These are phyloP conservation scores for Mortierella alpina DNA, from an alignment of 192 early-diverging fungal genomes.

Conservation along the genomic window DNA sequence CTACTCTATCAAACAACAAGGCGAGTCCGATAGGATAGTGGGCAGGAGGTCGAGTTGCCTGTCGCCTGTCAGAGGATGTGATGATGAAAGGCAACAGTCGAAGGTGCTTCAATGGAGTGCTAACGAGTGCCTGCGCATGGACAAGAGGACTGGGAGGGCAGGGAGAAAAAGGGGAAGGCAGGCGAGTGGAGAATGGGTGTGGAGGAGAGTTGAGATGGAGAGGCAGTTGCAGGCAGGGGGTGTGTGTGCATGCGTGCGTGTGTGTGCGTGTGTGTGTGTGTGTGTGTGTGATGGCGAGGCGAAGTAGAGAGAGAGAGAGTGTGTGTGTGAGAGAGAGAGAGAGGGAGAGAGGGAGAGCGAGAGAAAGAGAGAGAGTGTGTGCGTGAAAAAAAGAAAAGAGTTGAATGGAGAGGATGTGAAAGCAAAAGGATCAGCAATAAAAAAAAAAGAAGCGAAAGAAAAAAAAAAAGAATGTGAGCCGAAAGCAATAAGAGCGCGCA, in stretches of 20 bases:
- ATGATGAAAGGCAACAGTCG: neutral
- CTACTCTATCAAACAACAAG: too few species aligned
- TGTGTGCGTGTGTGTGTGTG: too few species aligned
- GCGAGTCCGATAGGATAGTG: too few species aligned
- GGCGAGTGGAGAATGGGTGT: neutral
- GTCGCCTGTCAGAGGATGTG: neutral
- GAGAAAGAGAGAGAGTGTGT: neutral
- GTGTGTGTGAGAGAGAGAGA: slow-evolving; percentile 1
- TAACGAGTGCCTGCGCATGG: neutral
- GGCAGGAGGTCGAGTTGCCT: neutral
- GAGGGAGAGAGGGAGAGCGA: neutral
- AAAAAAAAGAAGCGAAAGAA: neutral
- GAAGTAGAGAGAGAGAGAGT: neutral
- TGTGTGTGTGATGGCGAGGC: neutral
- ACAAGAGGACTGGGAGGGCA: neutral
- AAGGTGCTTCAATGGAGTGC: neutral
- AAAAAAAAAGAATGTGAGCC: neutral
- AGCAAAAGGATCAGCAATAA: neutral
- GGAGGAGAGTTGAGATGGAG: neutral
- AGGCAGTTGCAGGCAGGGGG: neutral
- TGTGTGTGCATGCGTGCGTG: too few species aligned
- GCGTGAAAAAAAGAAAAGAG: neutral
- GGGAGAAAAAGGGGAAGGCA: neutral
- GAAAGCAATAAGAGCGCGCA: neutral
- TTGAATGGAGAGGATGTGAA: neutral